Percentiles rank a stretch among this genome's conserved stretches.
These are phyloP conservation scores for Pleurotus pulmonarius DNA, from an alignment of 768 basidiomycete species.

Conservation along the genomic window DNA sequence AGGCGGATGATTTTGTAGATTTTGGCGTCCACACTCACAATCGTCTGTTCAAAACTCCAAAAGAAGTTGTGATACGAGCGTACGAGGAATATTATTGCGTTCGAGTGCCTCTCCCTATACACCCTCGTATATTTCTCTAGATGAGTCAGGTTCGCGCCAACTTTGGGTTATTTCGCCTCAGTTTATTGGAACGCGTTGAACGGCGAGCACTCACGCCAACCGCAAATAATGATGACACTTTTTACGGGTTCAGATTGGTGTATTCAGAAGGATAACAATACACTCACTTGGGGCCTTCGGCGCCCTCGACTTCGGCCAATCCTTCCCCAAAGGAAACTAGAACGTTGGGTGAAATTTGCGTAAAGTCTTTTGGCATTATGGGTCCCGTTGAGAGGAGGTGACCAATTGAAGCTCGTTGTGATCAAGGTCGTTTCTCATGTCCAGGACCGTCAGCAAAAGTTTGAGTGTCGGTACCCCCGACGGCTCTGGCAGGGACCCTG, in stretches of 20 bases:
- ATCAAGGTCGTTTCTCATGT: too few species aligned
- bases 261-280: background rate
- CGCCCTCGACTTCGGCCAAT: background rate
- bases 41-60: constrained; percentile 24
- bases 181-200: background rate
- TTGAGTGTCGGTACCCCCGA: too few species aligned
- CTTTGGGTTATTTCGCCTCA: constrained; percentile 19
- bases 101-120: constrained; percentile 39
- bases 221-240: constrained; percentile 40
- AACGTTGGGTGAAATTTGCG: background rate
- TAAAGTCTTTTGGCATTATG: background rate
- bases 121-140: constrained; percentile 40
- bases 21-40: constrained; percentile 31
- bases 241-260: background rate
- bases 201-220: constrained; percentile 39
- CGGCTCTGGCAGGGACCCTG: too few species aligned
- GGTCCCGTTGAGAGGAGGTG: too few species aligned
- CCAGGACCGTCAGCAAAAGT: too few species aligned
- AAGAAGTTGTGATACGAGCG: constrained; percentile 33
- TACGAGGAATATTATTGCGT: constrained; percentile 37
- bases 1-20: too few species aligned
- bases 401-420: too few species aligned
- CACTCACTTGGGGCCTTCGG: background rate
- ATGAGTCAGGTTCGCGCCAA: constrained; percentile 43
- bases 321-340: background rate